These are phyloP conservation scores for Aspergillus ellipticus DNA, from an alignment of 495 filamentous ascomycete genomes.

Conservation along the genomic window DNA sequence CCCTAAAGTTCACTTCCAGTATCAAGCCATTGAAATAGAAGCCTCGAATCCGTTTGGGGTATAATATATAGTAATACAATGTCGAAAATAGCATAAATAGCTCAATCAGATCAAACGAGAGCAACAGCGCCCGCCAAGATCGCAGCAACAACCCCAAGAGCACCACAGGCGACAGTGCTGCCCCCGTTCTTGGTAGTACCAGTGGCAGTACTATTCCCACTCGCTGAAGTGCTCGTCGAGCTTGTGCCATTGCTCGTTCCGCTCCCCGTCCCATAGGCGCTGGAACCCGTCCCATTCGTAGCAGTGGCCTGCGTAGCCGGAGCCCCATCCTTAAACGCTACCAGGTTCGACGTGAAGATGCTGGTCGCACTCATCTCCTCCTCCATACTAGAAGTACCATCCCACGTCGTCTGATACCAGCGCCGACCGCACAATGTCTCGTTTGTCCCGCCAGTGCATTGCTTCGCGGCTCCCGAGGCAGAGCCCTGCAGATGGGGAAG, in stretches of 20 bases:
- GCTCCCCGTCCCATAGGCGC: neutral
- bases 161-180: neutral
- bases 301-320: neutral
- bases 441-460: constrained; percentile 52
- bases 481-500: constrained; percentile 52
- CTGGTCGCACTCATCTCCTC: constrained; percentile 59
- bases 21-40: too few relatives aligned
- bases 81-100: too few relatives aligned
- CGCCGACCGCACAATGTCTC: constrained; percentile 48
- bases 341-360: constrained; percentile 51
- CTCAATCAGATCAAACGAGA: neutral
- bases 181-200: neutral
- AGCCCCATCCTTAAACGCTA: constrained; percentile 36
- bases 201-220: neutral
- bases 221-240: neutral
- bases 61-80: too few relatives aligned
- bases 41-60: too few relatives aligned
- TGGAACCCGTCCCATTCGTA: neutral
- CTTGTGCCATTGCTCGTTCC: neutral
- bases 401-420: constrained; percentile 47
- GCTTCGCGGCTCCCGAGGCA: constrained; percentile 56
- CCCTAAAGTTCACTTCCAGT: too few relatives aligned
- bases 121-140: neutral
- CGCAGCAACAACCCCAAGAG: neutral
- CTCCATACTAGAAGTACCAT: constrained; percentile 46